Conservation (phyloP, 805 yeast species). For the Ogataea populi-albae region DNA sequence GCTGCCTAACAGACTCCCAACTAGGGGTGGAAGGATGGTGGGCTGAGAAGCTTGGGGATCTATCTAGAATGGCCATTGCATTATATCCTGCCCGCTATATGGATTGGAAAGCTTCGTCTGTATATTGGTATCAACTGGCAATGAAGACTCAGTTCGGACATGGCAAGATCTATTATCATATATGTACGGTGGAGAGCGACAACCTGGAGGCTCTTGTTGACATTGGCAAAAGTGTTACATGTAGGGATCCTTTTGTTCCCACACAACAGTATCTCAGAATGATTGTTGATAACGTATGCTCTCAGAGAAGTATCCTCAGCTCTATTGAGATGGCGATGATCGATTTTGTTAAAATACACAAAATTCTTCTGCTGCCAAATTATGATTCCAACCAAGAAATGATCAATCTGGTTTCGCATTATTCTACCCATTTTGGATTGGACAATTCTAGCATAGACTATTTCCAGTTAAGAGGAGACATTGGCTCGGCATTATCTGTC, state of each 20-base stretch:
- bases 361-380: conserved; percentile 60
- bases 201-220: conserved; percentile 74
- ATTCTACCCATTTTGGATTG: conserved; percentile 64
- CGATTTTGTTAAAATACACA: conserved; percentile 64
- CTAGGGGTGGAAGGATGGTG: conserved; percentile 68
- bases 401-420: conserved; percentile 58
- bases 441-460: conserved; percentile 63
- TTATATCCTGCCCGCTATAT: conserved; percentile 73
- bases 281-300: conserved; percentile 75
- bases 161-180: conserved; percentile 83
- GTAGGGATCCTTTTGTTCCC: conserved; percentile 82
- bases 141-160: conserved; percentile 75
- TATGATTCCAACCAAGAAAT: conserved; percentile 52
- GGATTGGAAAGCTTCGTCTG: conserved; percentile 83
- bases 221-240: conserved; percentile 73
- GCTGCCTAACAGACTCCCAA: conserved; percentile 51
- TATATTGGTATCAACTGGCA: conserved; percentile 77
- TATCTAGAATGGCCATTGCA: conserved; percentile 86
- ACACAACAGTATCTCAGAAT: conserved; percentile 73
- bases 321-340: conserved; percentile 57
- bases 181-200: conserved; percentile 81
- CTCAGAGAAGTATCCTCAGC: conserved; percentile 59
- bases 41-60: conserved; percentile 83
- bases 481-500: conserved; percentile 32
- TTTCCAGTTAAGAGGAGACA: conserved; percentile 46